phyloP scores from a whole-genome alignment of 2,329 filamentous ascomycete genomes.

The Aspergillus uvarum region DNA sequence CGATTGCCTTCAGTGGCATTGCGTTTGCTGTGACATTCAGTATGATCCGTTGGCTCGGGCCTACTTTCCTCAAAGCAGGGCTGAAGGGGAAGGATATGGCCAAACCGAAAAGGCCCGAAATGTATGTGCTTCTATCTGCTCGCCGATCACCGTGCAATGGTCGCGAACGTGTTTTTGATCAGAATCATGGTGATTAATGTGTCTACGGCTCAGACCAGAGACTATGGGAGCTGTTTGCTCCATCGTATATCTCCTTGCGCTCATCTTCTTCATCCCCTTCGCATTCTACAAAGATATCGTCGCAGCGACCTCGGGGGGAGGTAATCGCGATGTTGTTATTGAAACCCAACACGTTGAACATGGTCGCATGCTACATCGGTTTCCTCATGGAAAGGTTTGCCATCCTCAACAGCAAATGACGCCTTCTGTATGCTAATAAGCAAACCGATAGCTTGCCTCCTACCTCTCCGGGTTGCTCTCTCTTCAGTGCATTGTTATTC shows the following conservation, averaged over 20 bases:
- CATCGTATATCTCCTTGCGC: constrained; percentile 81
- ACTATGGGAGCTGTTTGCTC: constrained; percentile 95
- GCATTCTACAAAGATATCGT: constrained; percentile 99
- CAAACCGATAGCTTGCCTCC: constrained; percentile 70
- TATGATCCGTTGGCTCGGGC: constrained; percentile 90
- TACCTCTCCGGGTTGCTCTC: constrained; percentile 94
- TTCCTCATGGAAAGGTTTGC: constrained; percentile 86
- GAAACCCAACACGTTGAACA: constrained; percentile 72
- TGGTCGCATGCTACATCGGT: constrained; percentile 83
- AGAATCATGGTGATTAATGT: constrained; percentile 7
- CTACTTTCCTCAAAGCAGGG: constrained; percentile 82
- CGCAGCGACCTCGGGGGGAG: constrained; percentile 87
- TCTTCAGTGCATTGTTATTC: constrained; percentile 82
- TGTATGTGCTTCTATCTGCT: constrained; percentile 50
- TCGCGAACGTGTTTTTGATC: not conserved
- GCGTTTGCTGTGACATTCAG: constrained; percentile 80
- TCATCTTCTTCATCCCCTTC: constrained; percentile 93
- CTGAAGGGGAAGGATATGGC: constrained; percentile 87
- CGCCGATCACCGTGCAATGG: not conserved
- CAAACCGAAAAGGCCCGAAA: constrained; percentile 71
- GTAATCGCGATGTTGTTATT: constrained; percentile 82
- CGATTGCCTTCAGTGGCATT: constrained; percentile 78
- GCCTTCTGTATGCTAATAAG: constrained; percentile 5
- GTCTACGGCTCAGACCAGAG: constrained; percentile 63
- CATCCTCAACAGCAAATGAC: not conserved